These are phyloP conservation scores for Bauhinia variegata DNA, from an alignment of 306 rosid genomes.

Conservation along the genomic window DNA sequence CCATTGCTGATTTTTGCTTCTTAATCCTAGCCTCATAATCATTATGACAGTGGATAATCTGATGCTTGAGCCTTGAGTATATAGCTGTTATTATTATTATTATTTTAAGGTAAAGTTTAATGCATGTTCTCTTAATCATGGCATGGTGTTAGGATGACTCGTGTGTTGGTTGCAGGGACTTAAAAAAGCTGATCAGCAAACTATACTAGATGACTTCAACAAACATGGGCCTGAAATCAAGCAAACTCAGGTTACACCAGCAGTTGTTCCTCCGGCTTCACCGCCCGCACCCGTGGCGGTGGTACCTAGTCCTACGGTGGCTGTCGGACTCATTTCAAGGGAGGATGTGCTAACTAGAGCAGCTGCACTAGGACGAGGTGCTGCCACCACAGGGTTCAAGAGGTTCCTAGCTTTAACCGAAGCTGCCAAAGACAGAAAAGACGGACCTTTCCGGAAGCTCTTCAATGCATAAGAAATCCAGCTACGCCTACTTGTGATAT, in stretches of 20 bases:
- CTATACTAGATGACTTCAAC: constrained; percentile 89
- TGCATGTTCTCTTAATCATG: constrained; percentile 24
- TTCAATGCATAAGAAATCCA: constrained; percentile 64
- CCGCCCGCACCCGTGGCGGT: constrained; percentile 56
- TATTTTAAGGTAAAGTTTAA: too few species aligned
- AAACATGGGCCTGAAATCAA: constrained; percentile 86
- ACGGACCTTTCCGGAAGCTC: constrained; percentile 93
- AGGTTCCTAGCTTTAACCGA: constrained; percentile 97
- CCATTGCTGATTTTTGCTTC: too few species aligned
- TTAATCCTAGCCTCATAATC: constrained; percentile 5
- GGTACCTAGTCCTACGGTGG: constrained; percentile 51
- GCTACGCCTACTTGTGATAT: not conserved
- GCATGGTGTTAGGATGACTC: constrained; percentile 27
- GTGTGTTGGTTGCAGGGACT: constrained; percentile 72
- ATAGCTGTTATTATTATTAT: too few species aligned
- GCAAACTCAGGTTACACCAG: constrained; percentile 62
- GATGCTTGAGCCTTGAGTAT: too few species aligned
- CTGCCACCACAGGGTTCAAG: constrained; percentile 97
- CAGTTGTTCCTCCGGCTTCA: constrained; percentile 53
- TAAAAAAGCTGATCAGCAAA: constrained; percentile 85
- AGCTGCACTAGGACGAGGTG: constrained; percentile 98
- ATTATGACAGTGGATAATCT: too few species aligned
- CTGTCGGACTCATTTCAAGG: constrained; percentile 64
- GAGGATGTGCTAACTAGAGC: constrained; percentile 95
- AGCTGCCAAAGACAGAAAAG: constrained; percentile 97